Percentiles rank a stretch among this genome's conserved stretches.
phyloP scores from a whole-genome alignment of 495 filamentous ascomycete genomes.

The Choiromyces venosus region DNA sequence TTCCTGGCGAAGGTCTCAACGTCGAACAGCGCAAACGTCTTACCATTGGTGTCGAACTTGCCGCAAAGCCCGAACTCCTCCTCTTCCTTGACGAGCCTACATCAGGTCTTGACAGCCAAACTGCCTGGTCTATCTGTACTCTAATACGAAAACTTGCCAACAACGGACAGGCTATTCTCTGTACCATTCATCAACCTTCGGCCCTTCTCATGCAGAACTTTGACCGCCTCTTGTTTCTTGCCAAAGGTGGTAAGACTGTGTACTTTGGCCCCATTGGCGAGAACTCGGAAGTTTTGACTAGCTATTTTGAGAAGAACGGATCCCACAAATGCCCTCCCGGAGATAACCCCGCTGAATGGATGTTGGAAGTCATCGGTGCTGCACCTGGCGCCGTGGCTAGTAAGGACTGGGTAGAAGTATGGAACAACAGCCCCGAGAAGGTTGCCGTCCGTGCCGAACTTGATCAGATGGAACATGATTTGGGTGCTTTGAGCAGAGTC shows the following conservation, averaged over 20 bases:
- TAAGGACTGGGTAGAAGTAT: conserved; percentile 76
- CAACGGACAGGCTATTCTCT: conserved; percentile 79
- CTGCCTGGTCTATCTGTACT: conserved; percentile 75
- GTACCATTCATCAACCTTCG: conserved; percentile 83
- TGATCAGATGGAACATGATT: conserved; percentile 58
- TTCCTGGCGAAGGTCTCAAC: conserved; percentile 83
- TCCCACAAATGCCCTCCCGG: conserved; percentile 64
- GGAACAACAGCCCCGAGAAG: conserved; percentile 72
- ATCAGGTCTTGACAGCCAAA: conserved; percentile 77
- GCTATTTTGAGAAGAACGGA: conserved; percentile 78
- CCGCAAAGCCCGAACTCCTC: conserved; percentile 80
- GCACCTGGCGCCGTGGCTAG: conserved; percentile 70
- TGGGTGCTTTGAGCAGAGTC: conserved; percentile 46
- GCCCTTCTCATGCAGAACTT: conserved; percentile 89
- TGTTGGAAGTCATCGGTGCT: conserved; percentile 88
- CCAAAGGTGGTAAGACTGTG: conserved; percentile 72
- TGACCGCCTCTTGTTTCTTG: conserved; percentile 78
- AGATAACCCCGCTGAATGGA: conserved; percentile 88
- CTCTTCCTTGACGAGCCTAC: conserved; percentile 90
- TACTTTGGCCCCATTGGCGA: conserved; percentile 88
- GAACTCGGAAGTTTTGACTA: conserved; percentile 64
- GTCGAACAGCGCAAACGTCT: conserved; percentile 86
- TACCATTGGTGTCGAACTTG: conserved; percentile 88
- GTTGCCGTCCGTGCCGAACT: conserved; percentile 63
- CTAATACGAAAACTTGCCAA: conserved; percentile 76